Evolutionary conservation across 352 stramenopile genomes (phyloP), one percentile per base, ranked within the genome.

Genomic region (Globisporangium okanoganense): DNA sequence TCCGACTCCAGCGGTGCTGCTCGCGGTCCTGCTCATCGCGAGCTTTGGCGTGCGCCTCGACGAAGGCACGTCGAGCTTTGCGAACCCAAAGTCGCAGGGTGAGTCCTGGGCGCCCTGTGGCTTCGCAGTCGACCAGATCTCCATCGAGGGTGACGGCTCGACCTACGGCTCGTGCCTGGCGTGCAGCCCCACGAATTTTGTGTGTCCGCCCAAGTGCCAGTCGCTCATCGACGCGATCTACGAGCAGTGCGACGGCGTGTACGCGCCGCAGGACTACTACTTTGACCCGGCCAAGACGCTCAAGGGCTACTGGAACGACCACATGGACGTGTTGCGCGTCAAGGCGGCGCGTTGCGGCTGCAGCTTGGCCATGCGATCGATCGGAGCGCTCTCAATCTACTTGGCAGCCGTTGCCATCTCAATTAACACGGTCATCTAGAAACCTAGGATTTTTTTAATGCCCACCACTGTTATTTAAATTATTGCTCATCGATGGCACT

Each of bases 151-250:
- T 56, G 82, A 89, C 33, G 82, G 82, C 13, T 73, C 73, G 14
- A 78, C 76, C 27, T 84, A 85, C 53, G 82, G 82, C 20, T 89
- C 82, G 16, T 91, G 82, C 48, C 66, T 91, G 38, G 68, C 64
- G 1, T 91, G 82, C 58, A 62, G 71, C 35, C 79, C 79, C 36
- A 86, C 79, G 16, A 73, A 62, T 16, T 75, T 75, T 33, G 68
- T 62, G 43, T 91, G 82, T 53, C 79, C 79, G 18, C 61, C 78
- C 48, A 89, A 88, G 65, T 91, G 82, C 65, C 82, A 91, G 50
- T 57, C 79, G 48, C 76, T 91, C n/a, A 80, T 91, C 49, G 59
- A 88, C 52, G 76, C 82, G 35, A 63, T 89, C 41, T 91, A 89
- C 72, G 56, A 76, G 54, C 62, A 86, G 48, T 91, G 82, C 62